Percentiles rank a stretch among this genome's conserved stretches.
phyloP scores from a whole-genome alignment of 2,329 filamentous ascomycete species.

The Mariannaea sp. region DNA sequence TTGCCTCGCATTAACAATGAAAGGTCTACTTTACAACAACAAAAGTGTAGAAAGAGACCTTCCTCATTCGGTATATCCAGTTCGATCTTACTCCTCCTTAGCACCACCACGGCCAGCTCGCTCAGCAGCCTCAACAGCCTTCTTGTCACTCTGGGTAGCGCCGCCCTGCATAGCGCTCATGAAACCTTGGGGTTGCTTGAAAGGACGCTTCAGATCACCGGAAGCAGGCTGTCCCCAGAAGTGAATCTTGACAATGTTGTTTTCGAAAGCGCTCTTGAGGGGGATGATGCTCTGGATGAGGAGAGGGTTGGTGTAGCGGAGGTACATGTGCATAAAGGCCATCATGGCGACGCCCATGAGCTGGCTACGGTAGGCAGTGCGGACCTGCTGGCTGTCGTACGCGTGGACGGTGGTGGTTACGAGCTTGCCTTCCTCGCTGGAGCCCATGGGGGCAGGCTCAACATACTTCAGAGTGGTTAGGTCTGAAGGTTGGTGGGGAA shows the following conservation, averaged over 20 bases:
- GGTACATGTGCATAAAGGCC: conserved; percentile 97
- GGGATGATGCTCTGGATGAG: conserved; percentile 99
- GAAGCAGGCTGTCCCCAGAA: conserved; percentile 82
- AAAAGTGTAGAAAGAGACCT: conserved; percentile 6
- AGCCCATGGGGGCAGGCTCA: conserved; percentile 92
- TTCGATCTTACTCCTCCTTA: conserved; percentile 68
- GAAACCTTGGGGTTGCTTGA: conserved; percentile 84
- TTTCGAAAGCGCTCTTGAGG: conserved; percentile 92
- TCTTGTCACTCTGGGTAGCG: conserved; percentile 88
- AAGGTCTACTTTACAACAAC: not conserved
- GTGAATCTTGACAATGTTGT: conserved; percentile 96
- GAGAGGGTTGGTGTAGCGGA: conserved; percentile 99
- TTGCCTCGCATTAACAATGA: conserved; percentile 11
- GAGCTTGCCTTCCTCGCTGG: conserved; percentile 90
- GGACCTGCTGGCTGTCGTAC: conserved; percentile 88
- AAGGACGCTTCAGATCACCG: conserved; percentile 93
- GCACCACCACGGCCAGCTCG: conserved; percentile 72
- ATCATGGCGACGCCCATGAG: conserved; percentile 98
- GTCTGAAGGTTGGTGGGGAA: conserved; percentile 62
- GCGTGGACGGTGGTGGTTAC: conserved; percentile 95
- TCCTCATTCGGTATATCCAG: conserved; percentile 4
- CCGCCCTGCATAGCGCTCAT: conserved; percentile 77
- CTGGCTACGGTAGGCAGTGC: conserved; percentile 84
- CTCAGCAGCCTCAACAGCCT: conserved; percentile 80
- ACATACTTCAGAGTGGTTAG: conserved; percentile 98